These are phyloP conservation scores for Dendrothele bispora DNA, from an alignment of 768 basidiomycete genomes.

Conservation along the genomic window DNA sequence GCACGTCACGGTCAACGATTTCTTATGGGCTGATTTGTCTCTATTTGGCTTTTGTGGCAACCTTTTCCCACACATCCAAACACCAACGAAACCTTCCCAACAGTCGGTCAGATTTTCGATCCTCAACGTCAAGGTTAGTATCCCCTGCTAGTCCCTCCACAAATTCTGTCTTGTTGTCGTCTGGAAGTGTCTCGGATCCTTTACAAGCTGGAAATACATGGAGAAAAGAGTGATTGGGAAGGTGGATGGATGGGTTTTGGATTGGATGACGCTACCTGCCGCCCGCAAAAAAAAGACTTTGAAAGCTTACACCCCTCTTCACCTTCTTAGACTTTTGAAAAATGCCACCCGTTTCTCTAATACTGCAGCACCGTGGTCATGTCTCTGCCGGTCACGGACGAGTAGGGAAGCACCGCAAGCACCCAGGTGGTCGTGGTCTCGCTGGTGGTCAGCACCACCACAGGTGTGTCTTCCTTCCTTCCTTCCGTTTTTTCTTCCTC, in stretches of 20 bases:
- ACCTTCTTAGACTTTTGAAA: constrained; percentile 29
- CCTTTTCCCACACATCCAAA: too few relatives aligned
- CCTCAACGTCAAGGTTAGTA: too few relatives aligned
- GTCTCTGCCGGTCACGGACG: constrained; percentile 99
- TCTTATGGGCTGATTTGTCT: too few relatives aligned
- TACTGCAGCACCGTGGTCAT: constrained; percentile 99
- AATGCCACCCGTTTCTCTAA: constrained; percentile 98
- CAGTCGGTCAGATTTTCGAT: too few relatives aligned
- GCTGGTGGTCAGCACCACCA: constrained; percentile 99
- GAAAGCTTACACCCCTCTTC: neutral
- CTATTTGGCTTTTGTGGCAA: too few relatives aligned
- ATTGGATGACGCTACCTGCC: constrained; percentile 5
- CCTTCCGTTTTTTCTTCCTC: neutral
- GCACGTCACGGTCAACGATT: too few relatives aligned
- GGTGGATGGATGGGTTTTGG: constrained; percentile 3
- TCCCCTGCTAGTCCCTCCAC: too few relatives aligned
- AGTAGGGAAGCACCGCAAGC: constrained; percentile 99
- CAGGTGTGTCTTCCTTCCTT: constrained; percentile 70
- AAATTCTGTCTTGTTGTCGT: too few relatives aligned
- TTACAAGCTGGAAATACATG: too few relatives aligned
- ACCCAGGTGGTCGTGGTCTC: constrained; percentile 99
- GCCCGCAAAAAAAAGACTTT: neutral
- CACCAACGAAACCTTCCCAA: too few relatives aligned
- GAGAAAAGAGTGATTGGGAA: too few relatives aligned
- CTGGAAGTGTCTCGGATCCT: too few relatives aligned